phyloP scores from a whole-genome alignment of 2,329 filamentous ascomycete species.

The Diplodia seriata region DNA sequence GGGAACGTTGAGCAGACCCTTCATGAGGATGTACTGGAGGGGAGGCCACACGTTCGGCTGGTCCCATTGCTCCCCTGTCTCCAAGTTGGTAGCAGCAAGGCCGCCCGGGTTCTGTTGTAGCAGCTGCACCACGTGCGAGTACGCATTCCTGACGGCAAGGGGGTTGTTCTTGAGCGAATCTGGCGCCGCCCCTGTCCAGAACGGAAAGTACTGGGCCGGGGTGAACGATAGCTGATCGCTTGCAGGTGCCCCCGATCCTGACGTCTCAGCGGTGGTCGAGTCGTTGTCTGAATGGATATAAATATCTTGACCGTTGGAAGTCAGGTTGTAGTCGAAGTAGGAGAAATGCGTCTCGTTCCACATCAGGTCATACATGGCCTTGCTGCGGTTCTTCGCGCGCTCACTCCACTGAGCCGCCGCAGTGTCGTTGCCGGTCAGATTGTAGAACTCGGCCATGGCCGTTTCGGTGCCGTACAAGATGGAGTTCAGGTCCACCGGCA shows the following conservation, averaged over 20 bases:
- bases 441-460: conserved; percentile 63
- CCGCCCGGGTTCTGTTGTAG: conserved; percentile 63
- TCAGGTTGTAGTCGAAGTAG: conserved; percentile 75
- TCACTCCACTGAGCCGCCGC: conserved; percentile 59
- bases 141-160: conserved; percentile 62
- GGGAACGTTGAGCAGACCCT: conserved; percentile 66
- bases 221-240: conserved; percentile 66
- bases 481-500: conserved; percentile 72
- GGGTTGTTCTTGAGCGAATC: conserved; percentile 64
- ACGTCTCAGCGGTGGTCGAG: conserved; percentile 52
- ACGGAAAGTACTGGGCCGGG: conserved; percentile 69
- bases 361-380: conserved; percentile 68
- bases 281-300: conserved; percentile 61
- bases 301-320: conserved; percentile 62
- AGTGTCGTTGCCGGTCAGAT: conserved; percentile 58
- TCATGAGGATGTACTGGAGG: conserved; percentile 68
- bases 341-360: conserved; percentile 69
- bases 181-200: conserved; percentile 72
- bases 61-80: conserved; percentile 72
- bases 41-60: conserved; percentile 75
- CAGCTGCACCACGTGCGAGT: conserved; percentile 59
- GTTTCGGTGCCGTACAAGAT: conserved; percentile 72
- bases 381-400: conserved; percentile 61
- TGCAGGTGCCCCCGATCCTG: conserved; percentile 55
- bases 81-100: conserved; percentile 67